Evolutionary conservation across 2,329 filamentous ascomycete species (phyloP).

Genomic region (Hymenoscyphus scutula): DNA sequence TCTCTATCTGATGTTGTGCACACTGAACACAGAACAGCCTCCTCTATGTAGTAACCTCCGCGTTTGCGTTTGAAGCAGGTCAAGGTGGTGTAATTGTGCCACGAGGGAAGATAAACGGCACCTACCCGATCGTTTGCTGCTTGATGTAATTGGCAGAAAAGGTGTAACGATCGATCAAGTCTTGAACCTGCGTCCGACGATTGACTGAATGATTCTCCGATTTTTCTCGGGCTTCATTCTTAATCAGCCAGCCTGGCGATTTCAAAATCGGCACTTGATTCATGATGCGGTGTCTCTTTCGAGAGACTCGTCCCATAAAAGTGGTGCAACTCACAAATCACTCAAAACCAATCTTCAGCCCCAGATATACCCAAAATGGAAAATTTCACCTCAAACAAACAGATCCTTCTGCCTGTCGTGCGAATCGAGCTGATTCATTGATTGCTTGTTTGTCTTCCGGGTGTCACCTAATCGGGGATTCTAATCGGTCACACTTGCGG

Average conservation of each 20-base stretch:
- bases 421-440: not conserved
- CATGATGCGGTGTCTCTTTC: not conserved
- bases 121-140: not conserved
- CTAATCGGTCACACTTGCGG: not conserved
- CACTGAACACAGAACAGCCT: not conserved
- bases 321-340: not conserved
- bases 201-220: not conserved
- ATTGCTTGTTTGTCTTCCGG: too few relatives aligned
- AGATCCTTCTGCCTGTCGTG: not conserved
- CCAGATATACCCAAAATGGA: not conserved
- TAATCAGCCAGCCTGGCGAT: not conserved
- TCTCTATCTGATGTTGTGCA: not conserved
- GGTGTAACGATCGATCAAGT: not conserved
- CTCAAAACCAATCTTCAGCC: not conserved
- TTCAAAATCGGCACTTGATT: not conserved
- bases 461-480: slow-evolving; percentile 1
- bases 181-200: not conserved
- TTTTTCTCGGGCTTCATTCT: not conserved
- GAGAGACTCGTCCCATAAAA: not conserved
- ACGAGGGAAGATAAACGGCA: not conserved
- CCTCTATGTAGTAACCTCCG: not conserved
- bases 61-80: not conserved
- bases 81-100: not conserved
- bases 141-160: not conserved
- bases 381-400: not conserved